Conservation (phyloP, 352 stramenopile genomes). For the Globisporangium acanthophoron region DNA sequence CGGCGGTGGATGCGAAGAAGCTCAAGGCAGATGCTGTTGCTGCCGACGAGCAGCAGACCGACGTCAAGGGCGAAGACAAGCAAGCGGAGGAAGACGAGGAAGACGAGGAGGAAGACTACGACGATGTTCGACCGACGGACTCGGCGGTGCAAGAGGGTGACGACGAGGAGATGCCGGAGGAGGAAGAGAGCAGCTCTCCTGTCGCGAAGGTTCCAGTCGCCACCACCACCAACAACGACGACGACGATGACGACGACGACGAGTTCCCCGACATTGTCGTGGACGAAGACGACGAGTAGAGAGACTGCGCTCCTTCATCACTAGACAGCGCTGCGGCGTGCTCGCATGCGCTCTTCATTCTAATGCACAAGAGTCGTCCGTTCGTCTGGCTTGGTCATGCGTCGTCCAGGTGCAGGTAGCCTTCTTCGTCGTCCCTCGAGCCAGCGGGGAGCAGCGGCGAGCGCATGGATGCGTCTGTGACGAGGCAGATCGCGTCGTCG, state of each 20-base stretch:
- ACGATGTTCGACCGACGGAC: conserved; percentile 7
- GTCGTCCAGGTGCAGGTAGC: conserved; percentile 46
- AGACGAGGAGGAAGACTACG: conserved; percentile 10
- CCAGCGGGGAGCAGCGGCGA: conserved; percentile 48
- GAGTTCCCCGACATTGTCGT: conserved; percentile 83
- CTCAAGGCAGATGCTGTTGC: conserved; percentile 20
- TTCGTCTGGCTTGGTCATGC: not conserved
- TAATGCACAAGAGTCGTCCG: not conserved
- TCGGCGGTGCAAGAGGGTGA: not conserved
- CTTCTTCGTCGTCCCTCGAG: conserved; percentile 32
- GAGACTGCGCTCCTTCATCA: not conserved
- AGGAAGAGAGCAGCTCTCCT: not conserved
- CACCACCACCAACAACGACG: conserved; percentile 6
- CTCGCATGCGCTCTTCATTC: conserved; percentile 1
- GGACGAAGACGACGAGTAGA: conserved; percentile 53
- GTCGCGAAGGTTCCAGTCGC: not conserved
- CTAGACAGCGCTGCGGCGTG: not conserved
- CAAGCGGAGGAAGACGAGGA: conserved; percentile 42
- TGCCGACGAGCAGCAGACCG: conserved; percentile 15
- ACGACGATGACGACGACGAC: conserved; percentile 48
- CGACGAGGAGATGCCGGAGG: not conserved
- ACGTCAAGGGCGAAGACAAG: conserved; percentile 7
- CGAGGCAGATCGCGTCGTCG: conserved; percentile 48
- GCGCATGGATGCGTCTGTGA: conserved; percentile 60
- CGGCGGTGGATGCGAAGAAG: conserved; percentile 9